phyloP scores from a whole-genome alignment of 1,284 basidiomycete species.

The Pseudozyma tsukubaensis region DNA sequence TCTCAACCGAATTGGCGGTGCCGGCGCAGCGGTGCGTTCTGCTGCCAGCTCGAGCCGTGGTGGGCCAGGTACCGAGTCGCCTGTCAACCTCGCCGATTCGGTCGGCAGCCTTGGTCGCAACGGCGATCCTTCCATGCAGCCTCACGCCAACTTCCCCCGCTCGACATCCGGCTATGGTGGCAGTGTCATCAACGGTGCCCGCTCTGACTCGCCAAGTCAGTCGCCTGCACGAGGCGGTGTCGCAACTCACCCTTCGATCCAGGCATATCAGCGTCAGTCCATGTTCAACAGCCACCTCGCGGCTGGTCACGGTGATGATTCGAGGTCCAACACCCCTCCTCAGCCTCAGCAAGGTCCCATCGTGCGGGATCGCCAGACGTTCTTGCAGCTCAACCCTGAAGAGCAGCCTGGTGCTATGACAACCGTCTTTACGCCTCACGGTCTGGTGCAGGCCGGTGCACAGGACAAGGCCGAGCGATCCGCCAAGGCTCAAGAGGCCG shows the following conservation, averaged over 20 bases:
- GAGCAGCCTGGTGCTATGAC: constrained; percentile 65
- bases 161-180: constrained; percentile 36
- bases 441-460: constrained; percentile 90
- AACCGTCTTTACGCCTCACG: constrained; percentile 85
- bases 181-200: constrained; percentile 19
- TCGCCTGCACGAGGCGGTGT: constrained; percentile 27
- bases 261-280: constrained; percentile 49
- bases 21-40: constrained; percentile 15
- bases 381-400: constrained; percentile 61
- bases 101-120: constrained; percentile 34
- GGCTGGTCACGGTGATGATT: constrained; percentile 52
- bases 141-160: constrained; percentile 20
- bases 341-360: constrained; percentile 40
- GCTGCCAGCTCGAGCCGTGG: constrained; percentile 33
- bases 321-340: constrained; percentile 51
- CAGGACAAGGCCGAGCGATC: constrained; percentile 95
- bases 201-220: constrained; percentile 36
- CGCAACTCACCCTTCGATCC: constrained; percentile 39
- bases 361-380: constrained; percentile 55
- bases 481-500: constrained; percentile 91
- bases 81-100: constrained; percentile 34
- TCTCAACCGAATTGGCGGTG: neutral
- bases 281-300: constrained; percentile 58
- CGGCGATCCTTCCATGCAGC: constrained; percentile 17
- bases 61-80: constrained; percentile 29